Evolutionary conservation across 306 rosid genomes (phyloP).

Genomic region (Glycyrrhiza uralensis): DNA sequence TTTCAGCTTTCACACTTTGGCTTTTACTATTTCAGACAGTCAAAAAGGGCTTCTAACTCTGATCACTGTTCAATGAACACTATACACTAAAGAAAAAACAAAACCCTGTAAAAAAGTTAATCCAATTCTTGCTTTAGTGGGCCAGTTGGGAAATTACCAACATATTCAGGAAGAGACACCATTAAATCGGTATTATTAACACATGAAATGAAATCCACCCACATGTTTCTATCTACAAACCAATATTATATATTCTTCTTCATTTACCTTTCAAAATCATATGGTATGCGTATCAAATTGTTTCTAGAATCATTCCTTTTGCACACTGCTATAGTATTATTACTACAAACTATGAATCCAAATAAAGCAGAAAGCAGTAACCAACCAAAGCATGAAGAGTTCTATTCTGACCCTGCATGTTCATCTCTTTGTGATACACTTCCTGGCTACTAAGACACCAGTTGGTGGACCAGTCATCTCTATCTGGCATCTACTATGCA

Average conservation of each 20-base stretch:
- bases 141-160: neutral
- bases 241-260: neutral
- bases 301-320: neutral
- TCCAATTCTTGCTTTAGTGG: neutral
- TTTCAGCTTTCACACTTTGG: neutral
- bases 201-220: neutral
- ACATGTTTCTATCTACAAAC: neutral
- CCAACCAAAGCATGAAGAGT: neutral
- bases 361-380: conserved; percentile 13
- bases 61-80: neutral
- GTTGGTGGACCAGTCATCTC: conserved; percentile 80
- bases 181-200: neutral
- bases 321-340: conserved; percentile 11
- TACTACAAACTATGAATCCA: conserved; percentile 18
- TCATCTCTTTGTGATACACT: conserved; percentile 67
- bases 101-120: neutral
- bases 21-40: conserved; percentile 8
- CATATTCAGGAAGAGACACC: neutral
- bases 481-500: conserved; percentile 72
- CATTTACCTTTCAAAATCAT: neutral
- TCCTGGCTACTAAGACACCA: conserved; percentile 64
- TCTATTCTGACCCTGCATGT: neutral
- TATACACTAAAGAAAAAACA: neutral
- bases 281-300: neutral
- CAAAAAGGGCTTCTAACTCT: neutral